These are phyloP conservation scores for Casaregolazyma lundiana DNA, from an alignment of 1,139 yeast genomes.

Conservation along the genomic window DNA sequence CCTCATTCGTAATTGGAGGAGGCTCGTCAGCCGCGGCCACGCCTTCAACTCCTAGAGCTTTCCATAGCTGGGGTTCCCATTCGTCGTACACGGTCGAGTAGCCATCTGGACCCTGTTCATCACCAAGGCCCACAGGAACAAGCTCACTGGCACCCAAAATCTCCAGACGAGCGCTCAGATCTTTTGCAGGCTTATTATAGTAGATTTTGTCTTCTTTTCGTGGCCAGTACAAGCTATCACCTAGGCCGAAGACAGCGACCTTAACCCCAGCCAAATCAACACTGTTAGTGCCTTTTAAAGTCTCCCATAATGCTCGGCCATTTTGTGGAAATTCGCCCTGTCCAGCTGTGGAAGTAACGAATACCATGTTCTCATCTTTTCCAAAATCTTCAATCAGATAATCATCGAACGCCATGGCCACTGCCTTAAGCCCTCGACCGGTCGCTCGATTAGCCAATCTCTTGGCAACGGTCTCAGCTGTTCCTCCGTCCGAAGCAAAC, in stretches of 20 bases:
- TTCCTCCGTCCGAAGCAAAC: slow-evolving; percentile 95
- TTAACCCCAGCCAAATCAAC: slow-evolving; percentile 67
- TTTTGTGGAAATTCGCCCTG: slow-evolving; percentile 98
- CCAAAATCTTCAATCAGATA: slow-evolving; percentile 74
- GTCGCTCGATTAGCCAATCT: slow-evolving; percentile 78
- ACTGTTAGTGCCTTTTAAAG: slow-evolving; percentile 62
- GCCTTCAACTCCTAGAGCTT: slow-evolving; percentile 79
- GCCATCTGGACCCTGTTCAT: slow-evolving; percentile 97
- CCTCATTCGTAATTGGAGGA: slow-evolving; percentile 93
- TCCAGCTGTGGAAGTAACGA: slow-evolving; percentile 88
- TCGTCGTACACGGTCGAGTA: slow-evolving; percentile 80
- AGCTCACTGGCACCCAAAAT: slow-evolving; percentile 71
- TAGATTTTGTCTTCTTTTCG: slow-evolving; percentile 91
- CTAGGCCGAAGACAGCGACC: slow-evolving; percentile 81
- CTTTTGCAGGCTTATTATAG: slow-evolving; percentile 88
- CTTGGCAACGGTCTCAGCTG: slow-evolving; percentile 79
- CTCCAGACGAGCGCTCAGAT: slow-evolving; percentile 58
- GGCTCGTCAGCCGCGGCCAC: slow-evolving; percentile 90
- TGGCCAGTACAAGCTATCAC: slow-evolving; percentile 97
- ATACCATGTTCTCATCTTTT: slow-evolving; percentile 74
- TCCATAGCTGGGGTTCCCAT: slow-evolving; percentile 88
- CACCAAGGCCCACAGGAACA: slow-evolving; percentile 81
- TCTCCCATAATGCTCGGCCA: slow-evolving; percentile 90
- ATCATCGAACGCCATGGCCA: slow-evolving; percentile 80
- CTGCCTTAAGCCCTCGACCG: slow-evolving; percentile 79